A percentile compares a stretch with the other conserved stretches of the same genome.
These are phyloP conservation scores for Stephanodiscus triporus DNA, from an alignment of 108 stramenopile species.

Conservation along the genomic window DNA sequence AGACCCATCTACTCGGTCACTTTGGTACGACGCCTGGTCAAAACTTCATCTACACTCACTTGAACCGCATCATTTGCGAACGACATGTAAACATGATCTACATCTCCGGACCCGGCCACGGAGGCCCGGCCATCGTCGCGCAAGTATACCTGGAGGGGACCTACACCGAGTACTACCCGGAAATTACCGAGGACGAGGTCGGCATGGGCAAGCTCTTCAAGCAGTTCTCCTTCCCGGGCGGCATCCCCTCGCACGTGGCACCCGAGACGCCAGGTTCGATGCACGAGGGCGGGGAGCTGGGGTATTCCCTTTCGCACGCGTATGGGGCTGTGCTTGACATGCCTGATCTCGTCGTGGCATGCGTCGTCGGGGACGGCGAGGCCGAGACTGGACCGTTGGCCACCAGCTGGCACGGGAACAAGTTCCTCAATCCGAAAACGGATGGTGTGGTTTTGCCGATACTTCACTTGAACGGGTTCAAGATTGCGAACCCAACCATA, in stretches of 20 bases:
- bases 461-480: conserved; percentile 38
- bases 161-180: conserved; percentile 35
- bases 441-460: conserved; percentile 38
- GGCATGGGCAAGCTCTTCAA: conserved; percentile 39
- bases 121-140: conserved; percentile 34
- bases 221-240: conserved; percentile 34
- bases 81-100: conserved; percentile 30
- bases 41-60: conserved; percentile 38
- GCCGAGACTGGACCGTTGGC: conserved; percentile 42
- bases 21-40: conserved; percentile 38
- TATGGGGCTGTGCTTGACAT: conserved; percentile 35
- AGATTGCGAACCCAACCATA: conserved; percentile 34
- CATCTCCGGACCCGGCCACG: conserved; percentile 34
- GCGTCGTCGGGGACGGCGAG: conserved; percentile 31
- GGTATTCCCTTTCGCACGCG: conserved; percentile 33
- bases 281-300: conserved; percentile 40
- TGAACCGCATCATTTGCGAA: conserved; percentile 34
- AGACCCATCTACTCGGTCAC: conserved; percentile 28
- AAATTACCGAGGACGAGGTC: conserved; percentile 22
- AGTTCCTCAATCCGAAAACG: conserved; percentile 35
- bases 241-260: conserved; percentile 31
- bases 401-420: conserved; percentile 34
- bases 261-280: conserved; percentile 40
- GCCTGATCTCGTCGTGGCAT: conserved; percentile 29
- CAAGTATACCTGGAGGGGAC: conserved; percentile 36